Conservation (phyloP, 129 eudicot genomes). For the Chrysanthemum makinoi region DNA sequence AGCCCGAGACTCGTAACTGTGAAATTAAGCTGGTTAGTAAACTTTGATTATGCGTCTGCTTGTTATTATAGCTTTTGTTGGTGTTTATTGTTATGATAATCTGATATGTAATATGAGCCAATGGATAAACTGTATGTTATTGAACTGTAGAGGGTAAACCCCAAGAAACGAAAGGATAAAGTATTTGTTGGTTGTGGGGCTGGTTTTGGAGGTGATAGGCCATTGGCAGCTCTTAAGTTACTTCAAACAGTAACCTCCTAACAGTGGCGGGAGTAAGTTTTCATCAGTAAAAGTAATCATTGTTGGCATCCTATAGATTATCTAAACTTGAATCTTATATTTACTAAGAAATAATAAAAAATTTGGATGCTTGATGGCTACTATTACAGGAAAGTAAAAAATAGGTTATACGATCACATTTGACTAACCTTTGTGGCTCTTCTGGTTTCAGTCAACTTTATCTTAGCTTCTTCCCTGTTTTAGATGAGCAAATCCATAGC, state of each 20-base stretch:
- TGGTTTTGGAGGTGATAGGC: constrained; percentile 96
- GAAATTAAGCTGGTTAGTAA: constrained; percentile 61
- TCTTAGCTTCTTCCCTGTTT: no score
- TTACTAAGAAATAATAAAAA: no score
- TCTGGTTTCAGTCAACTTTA: no score
- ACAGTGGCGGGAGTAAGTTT: no score
- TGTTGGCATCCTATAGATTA: no score
- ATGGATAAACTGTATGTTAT: background rate
- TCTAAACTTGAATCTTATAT: no score
- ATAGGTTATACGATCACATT: no score
- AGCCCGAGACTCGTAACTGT: constrained; percentile 51
- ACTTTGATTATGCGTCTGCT: constrained; percentile 11
- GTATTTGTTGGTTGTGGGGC: constrained; percentile 94
- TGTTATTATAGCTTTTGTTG: constrained; percentile 7
- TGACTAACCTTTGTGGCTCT: no score
- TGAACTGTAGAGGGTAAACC: constrained; percentile 63
- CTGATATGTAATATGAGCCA: background rate
- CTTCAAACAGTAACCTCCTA: constrained; percentile 50
- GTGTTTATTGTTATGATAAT: background rate
- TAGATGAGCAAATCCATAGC: no score
- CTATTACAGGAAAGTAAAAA: no score
- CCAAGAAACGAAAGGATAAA: constrained; percentile 69
- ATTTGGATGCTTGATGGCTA: no score
- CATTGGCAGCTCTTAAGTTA: constrained; percentile 81
- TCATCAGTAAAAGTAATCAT: no score